Percentiles rank a stretch among this genome's conserved stretches.
Evolutionary conservation across 2,329 filamentous ascomycete species (phyloP).

Genomic region (Phialocephala sp.): DNA sequence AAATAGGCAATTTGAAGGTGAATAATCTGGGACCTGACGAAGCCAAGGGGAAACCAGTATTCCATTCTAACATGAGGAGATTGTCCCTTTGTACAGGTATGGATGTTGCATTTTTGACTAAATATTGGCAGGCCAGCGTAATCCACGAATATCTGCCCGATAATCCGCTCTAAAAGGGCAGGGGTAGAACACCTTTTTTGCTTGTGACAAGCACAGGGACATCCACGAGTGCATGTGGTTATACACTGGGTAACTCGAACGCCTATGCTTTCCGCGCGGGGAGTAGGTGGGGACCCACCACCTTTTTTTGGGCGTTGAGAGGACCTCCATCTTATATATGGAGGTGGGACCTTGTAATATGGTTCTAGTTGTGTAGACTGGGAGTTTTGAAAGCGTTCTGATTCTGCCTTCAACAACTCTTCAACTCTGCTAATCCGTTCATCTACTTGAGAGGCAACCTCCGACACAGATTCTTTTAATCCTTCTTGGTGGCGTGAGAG

Average conservation of each 20-base stretch:
- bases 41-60: constrained; percentile 22
- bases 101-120: constrained; percentile 13
- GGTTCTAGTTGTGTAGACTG: too few relatives aligned
- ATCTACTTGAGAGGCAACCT: too few relatives aligned
- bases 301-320: too few relatives aligned
- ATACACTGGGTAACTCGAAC: constrained; percentile 12
- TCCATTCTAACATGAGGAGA: constrained; percentile 18
- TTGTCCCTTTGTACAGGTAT: constrained; percentile 10
- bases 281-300: too few relatives aligned
- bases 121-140: constrained; percentile 17
- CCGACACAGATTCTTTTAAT: too few relatives aligned
- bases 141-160: constrained; percentile 20
- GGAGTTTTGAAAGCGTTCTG: too few relatives aligned
- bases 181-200: constrained; percentile 8
- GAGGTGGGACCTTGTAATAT: too few relatives aligned
- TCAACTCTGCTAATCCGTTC: too few relatives aligned
- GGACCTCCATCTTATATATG: too few relatives aligned
- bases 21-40: constrained; percentile 21
- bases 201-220: constrained; percentile 20
- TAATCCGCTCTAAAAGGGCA: constrained; percentile 9
- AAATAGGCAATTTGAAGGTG: constrained; percentile 20
- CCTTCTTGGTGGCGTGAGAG: too few relatives aligned
- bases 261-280: constrained; percentile 3
- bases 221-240: constrained; percentile 11
- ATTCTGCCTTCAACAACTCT: too few relatives aligned